A percentile compares a stretch with the other conserved stretches of the same genome.
Evolutionary conservation across 805 yeast species (phyloP).

Genomic region (Candida glaebosa): DNA sequence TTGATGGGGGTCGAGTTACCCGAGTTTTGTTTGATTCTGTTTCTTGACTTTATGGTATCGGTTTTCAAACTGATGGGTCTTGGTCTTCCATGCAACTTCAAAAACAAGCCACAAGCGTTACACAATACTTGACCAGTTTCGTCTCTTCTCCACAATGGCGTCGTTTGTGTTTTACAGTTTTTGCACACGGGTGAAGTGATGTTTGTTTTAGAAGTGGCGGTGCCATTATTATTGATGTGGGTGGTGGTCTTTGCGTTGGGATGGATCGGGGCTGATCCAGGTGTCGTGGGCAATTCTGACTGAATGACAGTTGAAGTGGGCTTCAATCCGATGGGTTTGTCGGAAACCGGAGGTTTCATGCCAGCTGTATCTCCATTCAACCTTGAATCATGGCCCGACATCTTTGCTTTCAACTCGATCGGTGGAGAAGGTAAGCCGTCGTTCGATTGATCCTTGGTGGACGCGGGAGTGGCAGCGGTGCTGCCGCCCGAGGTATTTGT

Average conservation of each 20-base stretch:
- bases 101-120: conserved; percentile 89
- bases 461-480: neutral
- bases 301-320: neutral
- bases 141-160: conserved; percentile 94
- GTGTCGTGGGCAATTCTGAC: neutral
- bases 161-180: conserved; percentile 87
- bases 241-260: conserved; percentile 66
- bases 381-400: neutral
- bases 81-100: conserved; percentile 88
- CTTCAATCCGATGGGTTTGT: neutral
- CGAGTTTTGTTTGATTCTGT: conserved; percentile 61
- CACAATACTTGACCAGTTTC: conserved; percentile 77
- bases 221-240: conserved; percentile 46
- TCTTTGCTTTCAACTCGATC: neutral
- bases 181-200: conserved; percentile 72
- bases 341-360: neutral
- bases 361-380: neutral
- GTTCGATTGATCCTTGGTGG: neutral
- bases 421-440: conserved; percentile 1
- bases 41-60: conserved; percentile 87
- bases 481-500: conserved; percentile 1
- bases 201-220: conserved; percentile 62
- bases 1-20: conserved; percentile 17
- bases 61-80: conserved; percentile 90
- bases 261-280: conserved; percentile 25